A percentile compares a stretch with the other conserved stretches of the same genome.
Conservation (phyloP, 176 grass and related monocot genomes). For the Carex myosuroides region DNA sequence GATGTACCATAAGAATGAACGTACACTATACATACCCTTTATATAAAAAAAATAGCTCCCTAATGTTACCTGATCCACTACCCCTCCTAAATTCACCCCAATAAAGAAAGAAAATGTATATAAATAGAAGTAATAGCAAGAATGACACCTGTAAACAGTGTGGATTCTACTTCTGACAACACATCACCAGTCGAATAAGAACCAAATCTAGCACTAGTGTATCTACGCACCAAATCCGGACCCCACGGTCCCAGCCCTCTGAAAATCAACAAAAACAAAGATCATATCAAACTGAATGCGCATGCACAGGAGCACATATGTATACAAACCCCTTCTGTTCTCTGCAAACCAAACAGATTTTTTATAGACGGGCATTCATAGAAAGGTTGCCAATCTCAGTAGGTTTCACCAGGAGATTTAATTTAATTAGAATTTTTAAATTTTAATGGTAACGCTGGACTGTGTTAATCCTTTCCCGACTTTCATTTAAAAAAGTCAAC, state of each 20-base stretch:
- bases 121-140: neutral
- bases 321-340: neutral
- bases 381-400: neutral
- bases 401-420: neutral
- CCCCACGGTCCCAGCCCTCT: slow-evolving; percentile 99
- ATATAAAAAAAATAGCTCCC: neutral
- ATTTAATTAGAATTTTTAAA: neutral
- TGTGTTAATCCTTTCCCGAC: neutral
- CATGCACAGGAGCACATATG: neutral
- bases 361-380: neutral
- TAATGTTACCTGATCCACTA: neutral
- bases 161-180: slow-evolving; percentile 62
- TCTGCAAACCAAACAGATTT: neutral
- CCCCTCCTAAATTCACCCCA: neutral
- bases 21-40: neutral
- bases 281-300: neutral
- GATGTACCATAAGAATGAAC: neutral
- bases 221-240: slow-evolving; percentile 68
- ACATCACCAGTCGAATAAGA: slow-evolving; percentile 54
- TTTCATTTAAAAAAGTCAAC: neutral
- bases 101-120: neutral
- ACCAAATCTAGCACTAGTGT: slow-evolving; percentile 81
- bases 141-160: slow-evolving; percentile 63
- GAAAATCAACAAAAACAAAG: slow-evolving; percentile 9
- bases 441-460: neutral